Conservation (phyloP, 1,284 basidiomycete species). For the Ustanciosporium gigantosporum region DNA sequence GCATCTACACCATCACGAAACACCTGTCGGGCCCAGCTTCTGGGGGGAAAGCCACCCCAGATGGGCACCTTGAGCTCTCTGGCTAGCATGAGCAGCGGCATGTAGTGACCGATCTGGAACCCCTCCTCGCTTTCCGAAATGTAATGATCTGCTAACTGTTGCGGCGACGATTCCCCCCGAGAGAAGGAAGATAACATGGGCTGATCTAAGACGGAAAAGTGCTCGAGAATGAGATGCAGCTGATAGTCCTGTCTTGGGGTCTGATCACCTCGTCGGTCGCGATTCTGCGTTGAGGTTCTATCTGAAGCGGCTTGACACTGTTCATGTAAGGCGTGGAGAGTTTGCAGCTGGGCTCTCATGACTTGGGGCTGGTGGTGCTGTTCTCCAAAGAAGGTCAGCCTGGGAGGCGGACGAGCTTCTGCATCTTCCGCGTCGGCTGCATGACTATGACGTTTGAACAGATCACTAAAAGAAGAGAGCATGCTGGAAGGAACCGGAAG, state of each 20-base stretch:
- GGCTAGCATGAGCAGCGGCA: constrained; percentile 46
- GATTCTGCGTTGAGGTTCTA: no score
- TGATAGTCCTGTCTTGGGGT: constrained; percentile 2
- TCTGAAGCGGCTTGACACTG: constrained; percentile 10
- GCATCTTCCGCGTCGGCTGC: no score
- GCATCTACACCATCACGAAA: constrained; percentile 30
- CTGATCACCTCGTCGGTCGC: no score
- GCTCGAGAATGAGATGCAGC: constrained; percentile 46
- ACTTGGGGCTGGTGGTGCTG: constrained; percentile 52
- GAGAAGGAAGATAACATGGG: constrained; percentile 34
- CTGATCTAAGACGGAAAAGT: constrained; percentile 46
- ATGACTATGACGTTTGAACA: constrained; percentile 3
- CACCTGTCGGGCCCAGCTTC: constrained; percentile 40
- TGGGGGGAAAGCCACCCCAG: constrained; percentile 49
- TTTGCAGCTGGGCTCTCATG: constrained; percentile 42
- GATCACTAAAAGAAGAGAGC: constrained; percentile 15
- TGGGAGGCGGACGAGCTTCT: constrained; percentile 13
- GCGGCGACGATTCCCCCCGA: constrained; percentile 3
- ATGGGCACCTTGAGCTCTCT: constrained; percentile 39
- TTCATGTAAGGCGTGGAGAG: constrained; percentile 21
- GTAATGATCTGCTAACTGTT: constrained; percentile 20
- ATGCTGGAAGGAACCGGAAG: constrained; percentile 20
- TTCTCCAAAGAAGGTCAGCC: constrained; percentile 47
- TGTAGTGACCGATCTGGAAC: constrained; percentile 43
- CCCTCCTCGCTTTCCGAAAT: constrained; percentile 26